phyloP scores from a whole-genome alignment of 306 rosid species.

The Dalbergia oliveri region DNA sequence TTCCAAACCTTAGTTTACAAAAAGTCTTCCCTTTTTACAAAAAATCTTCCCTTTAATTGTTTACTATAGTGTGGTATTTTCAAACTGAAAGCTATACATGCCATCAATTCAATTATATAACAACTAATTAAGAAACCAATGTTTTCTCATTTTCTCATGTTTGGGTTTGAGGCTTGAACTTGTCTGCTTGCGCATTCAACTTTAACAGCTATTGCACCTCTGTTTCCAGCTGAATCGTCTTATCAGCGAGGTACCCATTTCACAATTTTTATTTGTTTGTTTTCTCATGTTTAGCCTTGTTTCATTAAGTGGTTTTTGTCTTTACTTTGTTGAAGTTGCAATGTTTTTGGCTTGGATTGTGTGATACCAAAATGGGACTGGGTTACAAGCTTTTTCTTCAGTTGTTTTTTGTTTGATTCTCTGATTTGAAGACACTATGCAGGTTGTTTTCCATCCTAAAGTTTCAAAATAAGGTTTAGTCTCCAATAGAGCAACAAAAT shows the following conservation, averaged over 20 bases:
- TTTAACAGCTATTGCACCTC: background rate
- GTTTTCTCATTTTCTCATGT: slow-evolving; percentile 2
- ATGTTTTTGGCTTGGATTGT: background rate
- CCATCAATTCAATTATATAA: background rate
- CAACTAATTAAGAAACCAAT: background rate
- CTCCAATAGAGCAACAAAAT: background rate
- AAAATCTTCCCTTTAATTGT: no score
- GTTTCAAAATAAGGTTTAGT: background rate
- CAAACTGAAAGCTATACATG: no score
- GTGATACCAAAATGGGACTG: background rate
- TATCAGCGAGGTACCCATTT: slow-evolving; percentile 25
- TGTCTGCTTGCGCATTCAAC: slow-evolving; percentile 12
- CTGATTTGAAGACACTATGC: slow-evolving; percentile 1
- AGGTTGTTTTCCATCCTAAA: background rate
- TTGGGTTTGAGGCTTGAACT: background rate
- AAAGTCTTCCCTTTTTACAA: no score
- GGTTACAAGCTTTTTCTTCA: background rate
- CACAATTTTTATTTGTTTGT: background rate
- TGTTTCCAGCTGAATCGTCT: slow-evolving; percentile 9
- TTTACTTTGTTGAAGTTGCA: slow-evolving; percentile 3
- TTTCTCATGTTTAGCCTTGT: background rate
- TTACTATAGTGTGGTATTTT: no score
- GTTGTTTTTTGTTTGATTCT: background rate
- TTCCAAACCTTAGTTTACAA: no score
- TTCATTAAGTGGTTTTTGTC: background rate